Percentiles rank a stretch among this genome's conserved stretches.
Conservation (phyloP, 768 basidiomycete species). For the Lepiota venenata region DNA sequence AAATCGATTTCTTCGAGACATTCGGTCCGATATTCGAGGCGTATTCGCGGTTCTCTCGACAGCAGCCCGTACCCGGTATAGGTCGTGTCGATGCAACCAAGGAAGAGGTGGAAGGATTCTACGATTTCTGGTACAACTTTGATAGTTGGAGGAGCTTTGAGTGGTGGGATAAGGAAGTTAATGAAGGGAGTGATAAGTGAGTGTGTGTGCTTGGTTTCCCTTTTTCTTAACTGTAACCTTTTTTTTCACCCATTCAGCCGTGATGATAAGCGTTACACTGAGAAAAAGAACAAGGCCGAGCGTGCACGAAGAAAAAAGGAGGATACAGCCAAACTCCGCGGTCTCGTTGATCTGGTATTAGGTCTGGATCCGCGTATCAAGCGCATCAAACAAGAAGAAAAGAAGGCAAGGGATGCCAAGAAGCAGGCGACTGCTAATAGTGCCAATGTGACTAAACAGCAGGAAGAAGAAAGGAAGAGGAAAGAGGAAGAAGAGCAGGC, state of each 20-base stretch:
- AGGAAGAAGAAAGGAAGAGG: slow-evolving; percentile 75
- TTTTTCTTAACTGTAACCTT: background rate
- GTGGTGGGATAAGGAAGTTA: slow-evolving; percentile 97
- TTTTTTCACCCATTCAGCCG: slow-evolving; percentile 47
- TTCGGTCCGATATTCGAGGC: slow-evolving; percentile 85
- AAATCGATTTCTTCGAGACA: slow-evolving; percentile 65
- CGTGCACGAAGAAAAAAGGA: slow-evolving; percentile 96
- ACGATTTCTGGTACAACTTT: slow-evolving; percentile 99
- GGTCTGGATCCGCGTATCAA: slow-evolving; percentile 92
- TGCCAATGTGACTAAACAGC: slow-evolving; percentile 67
- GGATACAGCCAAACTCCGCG: slow-evolving; percentile 86
- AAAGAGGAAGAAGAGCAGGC: slow-evolving; percentile 71
- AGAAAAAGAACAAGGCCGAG: slow-evolving; percentile 99
- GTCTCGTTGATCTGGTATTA: slow-evolving; percentile 83
- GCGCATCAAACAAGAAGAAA: slow-evolving; percentile 94
- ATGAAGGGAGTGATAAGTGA: slow-evolving; percentile 94
- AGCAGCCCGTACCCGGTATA: slow-evolving; percentile 78
- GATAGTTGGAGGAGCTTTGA: slow-evolving; percentile 98
- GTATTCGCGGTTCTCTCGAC: slow-evolving; percentile 90
- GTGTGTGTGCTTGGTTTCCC: slow-evolving; percentile 20
- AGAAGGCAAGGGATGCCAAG: slow-evolving; percentile 90
- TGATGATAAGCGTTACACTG: slow-evolving; percentile 97
- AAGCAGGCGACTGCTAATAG: slow-evolving; percentile 51
- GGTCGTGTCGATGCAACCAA: slow-evolving; percentile 72
- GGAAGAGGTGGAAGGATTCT: slow-evolving; percentile 85